Conservation (phyloP, 345 rosid species). For the Atalantia buxifolia region DNA sequence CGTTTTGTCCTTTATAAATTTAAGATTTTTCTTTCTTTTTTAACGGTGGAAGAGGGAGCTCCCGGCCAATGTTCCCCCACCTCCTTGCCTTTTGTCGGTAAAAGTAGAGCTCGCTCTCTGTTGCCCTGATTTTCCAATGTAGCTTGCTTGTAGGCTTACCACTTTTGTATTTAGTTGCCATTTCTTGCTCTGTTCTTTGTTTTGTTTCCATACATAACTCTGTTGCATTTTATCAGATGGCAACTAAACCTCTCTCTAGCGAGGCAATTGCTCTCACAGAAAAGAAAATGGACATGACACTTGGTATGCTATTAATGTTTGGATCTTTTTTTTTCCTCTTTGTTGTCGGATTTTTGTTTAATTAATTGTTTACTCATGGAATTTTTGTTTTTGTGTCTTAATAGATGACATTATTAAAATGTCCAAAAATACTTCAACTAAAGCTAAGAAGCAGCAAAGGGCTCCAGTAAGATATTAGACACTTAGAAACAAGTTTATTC, state of each 20-base stretch:
- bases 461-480: slow-evolving; percentile 37
- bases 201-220: background rate
- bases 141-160: background rate
- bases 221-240: slow-evolving; percentile 41
- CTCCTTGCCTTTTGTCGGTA: background rate
- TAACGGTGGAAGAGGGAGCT: background rate
- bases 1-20: background rate
- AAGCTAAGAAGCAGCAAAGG: slow-evolving; percentile 51
- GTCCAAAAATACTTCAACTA: slow-evolving; percentile 54
- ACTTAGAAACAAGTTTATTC: background rate
- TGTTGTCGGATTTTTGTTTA: background rate
- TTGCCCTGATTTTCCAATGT: background rate
- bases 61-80: no score
- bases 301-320: slow-evolving; percentile 39
- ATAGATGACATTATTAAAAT: slow-evolving; percentile 80
- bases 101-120: background rate
- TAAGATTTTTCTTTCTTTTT: no score
- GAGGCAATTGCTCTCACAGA: slow-evolving; percentile 85
- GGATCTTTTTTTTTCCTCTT: background rate
- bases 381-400: slow-evolving; percentile 1
- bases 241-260: slow-evolving; percentile 53
- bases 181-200: background rate
- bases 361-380: background rate
- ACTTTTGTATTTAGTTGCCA: background rate
- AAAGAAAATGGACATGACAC: slow-evolving; percentile 86